Base-by-base conservation (phyloP, 768 basidiomycete genomes). In the Suillus placidus region DNA sequence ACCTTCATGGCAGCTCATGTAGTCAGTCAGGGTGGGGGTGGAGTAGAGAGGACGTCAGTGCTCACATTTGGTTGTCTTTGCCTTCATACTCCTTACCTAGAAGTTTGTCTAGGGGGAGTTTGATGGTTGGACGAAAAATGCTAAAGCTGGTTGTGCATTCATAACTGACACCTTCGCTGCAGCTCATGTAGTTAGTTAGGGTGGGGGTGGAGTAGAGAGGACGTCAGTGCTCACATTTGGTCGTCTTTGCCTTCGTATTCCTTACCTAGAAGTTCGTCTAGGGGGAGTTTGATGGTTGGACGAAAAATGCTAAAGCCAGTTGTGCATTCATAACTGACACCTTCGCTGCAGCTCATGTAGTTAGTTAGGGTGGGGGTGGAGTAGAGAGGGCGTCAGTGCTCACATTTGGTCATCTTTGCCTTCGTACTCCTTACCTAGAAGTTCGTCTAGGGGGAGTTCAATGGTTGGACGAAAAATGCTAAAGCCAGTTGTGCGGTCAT, bases 301-400 rank as follows among this genome's bases (percentile, higher is more conserved):
- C 92, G 87, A 32, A 78, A 62, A 68, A 93, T 87, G 76, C 83
- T 84, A 71, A 92, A 85, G 42, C 82, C 78, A 64, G 87, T 84
- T 32, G 84, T 80, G 64, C 74, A 72, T 26, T 80, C 77, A 67
- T 80, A 78, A 72, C 79, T 85, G 71, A 88, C 81, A 60, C 88
- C 91, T 78, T 93, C 92, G 64, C 91, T 92, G 76, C 93, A 93
- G 71, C 87, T 91, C 14, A n/a, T n/a, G n/a, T n/a, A n/a, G n/a
- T n/a, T n/a, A n/a, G n/a, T n/a, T n/a, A n/a, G n/a, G n/a, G n/a
- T n/a, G n/a, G n/a, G n/a, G n/a, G n/a, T n/a, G n/a, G n/a, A n/a
- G n/a, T n/a, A n/a, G n/a, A n/a, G n/a, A n/a, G n/a, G n/a, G n/a
- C n/a, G n/a, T n/a, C n/a, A n/a, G n/a, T n/a, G n/a, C n/a, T n/a